Evolutionary conservation across 768 basidiomycete genomes (phyloP).

Genomic region (Lyophyllum semitale): DNA sequence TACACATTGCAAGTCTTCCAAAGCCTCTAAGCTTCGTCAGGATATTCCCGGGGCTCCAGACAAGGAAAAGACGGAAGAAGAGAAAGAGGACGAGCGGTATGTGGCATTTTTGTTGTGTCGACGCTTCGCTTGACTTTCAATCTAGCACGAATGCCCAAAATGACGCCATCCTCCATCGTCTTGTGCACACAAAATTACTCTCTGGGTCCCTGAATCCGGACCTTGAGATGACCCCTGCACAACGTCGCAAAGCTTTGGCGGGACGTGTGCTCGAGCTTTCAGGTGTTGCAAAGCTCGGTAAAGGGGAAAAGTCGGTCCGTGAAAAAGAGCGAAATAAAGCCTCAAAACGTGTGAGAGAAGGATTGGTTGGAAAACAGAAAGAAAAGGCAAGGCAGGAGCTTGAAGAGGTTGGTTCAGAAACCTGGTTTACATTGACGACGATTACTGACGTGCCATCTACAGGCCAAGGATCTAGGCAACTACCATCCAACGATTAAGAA

Average conservation of each 20-base stretch:
- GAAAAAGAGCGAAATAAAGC: slow-evolving; percentile 69
- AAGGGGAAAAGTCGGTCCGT: slow-evolving; percentile 66
- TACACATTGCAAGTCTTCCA: slow-evolving; percentile 57
- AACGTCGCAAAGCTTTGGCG: slow-evolving; percentile 72
- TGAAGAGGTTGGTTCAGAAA: slow-evolving; percentile 62
- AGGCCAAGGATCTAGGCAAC: slow-evolving; percentile 86
- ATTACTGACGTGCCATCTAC: slow-evolving; percentile 8
- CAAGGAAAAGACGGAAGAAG: slow-evolving; percentile 31
- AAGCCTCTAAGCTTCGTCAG: slow-evolving; percentile 60
- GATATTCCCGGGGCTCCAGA: slow-evolving; percentile 23
- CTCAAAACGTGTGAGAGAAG: slow-evolving; percentile 71
- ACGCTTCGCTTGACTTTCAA: neutral
- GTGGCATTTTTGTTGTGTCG: neutral
- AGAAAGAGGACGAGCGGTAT: slow-evolving; percentile 61
- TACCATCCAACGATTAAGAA: slow-evolving; percentile 81
- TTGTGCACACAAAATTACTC: slow-evolving; percentile 79
- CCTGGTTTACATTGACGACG: slow-evolving; percentile 1
- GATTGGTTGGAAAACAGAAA: slow-evolving; percentile 62
- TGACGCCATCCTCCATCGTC: slow-evolving; percentile 74
- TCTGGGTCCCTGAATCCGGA: slow-evolving; percentile 72
- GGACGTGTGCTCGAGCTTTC: slow-evolving; percentile 78
- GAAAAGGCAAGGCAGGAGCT: slow-evolving; percentile 54
- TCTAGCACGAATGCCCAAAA: slow-evolving; percentile 76
- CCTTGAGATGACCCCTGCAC: slow-evolving; percentile 61
- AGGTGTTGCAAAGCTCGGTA: slow-evolving; percentile 70